Percentiles rank a stretch among this genome's conserved stretches.
phyloP scores from a whole-genome alignment of 2,329 filamentous ascomycete species.

The Cercospora sp. region DNA sequence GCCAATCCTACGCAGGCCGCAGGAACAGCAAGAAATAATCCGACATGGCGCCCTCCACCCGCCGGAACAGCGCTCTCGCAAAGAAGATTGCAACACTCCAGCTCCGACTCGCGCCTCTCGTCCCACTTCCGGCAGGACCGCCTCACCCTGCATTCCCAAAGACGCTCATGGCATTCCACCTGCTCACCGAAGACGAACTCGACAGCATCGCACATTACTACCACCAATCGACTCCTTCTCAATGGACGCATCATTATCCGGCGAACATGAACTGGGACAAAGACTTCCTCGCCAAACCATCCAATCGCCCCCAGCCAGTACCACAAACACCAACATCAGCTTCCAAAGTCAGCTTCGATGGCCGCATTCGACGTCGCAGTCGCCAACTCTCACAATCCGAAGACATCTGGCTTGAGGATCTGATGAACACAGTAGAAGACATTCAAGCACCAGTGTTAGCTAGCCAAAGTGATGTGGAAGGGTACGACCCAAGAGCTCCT shows the following conservation, averaged over 20 bases:
- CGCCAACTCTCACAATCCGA: conserved; percentile 27
- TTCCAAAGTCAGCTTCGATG: conserved; percentile 7
- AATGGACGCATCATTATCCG: conserved; percentile 63
- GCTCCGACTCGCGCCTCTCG: conserved; percentile 65
- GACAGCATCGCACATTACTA: conserved; percentile 71
- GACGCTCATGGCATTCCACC: conserved; percentile 70
- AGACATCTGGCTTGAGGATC: conserved; percentile 28
- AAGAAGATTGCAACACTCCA: conserved; percentile 66
- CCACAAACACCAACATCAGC: conserved; percentile 15
- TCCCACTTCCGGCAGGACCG: conserved; percentile 56
- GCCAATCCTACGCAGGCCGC: conserved; percentile 24
- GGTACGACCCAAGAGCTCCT: conserved; percentile 16
- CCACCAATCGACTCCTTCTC: conserved; percentile 63
- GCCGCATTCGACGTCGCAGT: conserved; percentile 17
- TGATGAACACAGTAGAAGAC: conserved; percentile 38
- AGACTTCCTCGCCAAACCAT: conserved; percentile 40
- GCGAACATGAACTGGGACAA: conserved; percentile 64
- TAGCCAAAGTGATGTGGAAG: conserved; percentile 15
- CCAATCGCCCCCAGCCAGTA: neutral
- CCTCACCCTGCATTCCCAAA: conserved; percentile 65
- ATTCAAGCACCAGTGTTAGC: conserved; percentile 38
- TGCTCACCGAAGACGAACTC: conserved; percentile 69
- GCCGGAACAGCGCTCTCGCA: conserved; percentile 47
- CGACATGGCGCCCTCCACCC: conserved; percentile 37
- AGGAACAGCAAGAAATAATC: conserved; percentile 10